Conservation (phyloP, 2,329 filamentous ascomycete genomes). For the Venturiaceae sp. region DNA sequence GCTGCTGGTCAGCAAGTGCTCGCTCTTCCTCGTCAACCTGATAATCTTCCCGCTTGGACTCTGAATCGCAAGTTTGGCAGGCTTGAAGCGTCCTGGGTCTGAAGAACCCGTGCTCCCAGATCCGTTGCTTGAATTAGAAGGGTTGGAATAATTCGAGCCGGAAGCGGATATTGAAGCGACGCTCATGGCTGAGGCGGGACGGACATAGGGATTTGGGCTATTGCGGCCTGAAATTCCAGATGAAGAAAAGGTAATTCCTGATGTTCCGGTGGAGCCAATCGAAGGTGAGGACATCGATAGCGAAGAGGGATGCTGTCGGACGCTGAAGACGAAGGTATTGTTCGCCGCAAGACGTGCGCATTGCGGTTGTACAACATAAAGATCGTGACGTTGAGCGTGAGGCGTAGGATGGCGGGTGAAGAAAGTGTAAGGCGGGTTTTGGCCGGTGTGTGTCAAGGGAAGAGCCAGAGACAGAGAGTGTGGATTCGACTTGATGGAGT, state of each 20-base stretch:
- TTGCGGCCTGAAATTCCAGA: conserved; percentile 27
- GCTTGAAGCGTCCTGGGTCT: conserved; percentile 54
- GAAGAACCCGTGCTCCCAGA: conserved; percentile 33
- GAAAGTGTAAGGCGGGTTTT: conserved; percentile 92
- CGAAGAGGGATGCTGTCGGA: conserved; percentile 80
- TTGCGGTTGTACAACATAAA: conserved; percentile 94
- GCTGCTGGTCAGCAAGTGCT: conserved; percentile 41
- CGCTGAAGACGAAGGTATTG: conserved; percentile 95
- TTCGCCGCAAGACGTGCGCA: conserved; percentile 81
- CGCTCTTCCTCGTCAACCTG: conserved; percentile 71
- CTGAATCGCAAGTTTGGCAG: conserved; percentile 92
- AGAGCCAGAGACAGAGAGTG: conserved; percentile 82
- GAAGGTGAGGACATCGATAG: conserved; percentile 24
- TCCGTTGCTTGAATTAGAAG: conserved; percentile 30
- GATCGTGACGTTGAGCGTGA: conserved; percentile 92
- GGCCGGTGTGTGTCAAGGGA: conserved; percentile 82
- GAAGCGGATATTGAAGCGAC: conserved; percentile 47
- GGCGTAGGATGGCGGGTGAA: conserved; percentile 88
- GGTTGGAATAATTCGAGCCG: conserved; percentile 41
- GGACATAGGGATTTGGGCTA: conserved; percentile 41
- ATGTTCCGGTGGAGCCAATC: conserved; percentile 19
- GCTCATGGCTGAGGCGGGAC: conserved; percentile 49
- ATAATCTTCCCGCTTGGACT: conserved; percentile 92
- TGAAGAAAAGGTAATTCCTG: conserved; percentile 18
- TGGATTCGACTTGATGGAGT: conserved; percentile 92